Evolutionary conservation across 2,329 filamentous ascomycete species (phyloP).

Genomic region (Cladophialophora exuberans): DNA sequence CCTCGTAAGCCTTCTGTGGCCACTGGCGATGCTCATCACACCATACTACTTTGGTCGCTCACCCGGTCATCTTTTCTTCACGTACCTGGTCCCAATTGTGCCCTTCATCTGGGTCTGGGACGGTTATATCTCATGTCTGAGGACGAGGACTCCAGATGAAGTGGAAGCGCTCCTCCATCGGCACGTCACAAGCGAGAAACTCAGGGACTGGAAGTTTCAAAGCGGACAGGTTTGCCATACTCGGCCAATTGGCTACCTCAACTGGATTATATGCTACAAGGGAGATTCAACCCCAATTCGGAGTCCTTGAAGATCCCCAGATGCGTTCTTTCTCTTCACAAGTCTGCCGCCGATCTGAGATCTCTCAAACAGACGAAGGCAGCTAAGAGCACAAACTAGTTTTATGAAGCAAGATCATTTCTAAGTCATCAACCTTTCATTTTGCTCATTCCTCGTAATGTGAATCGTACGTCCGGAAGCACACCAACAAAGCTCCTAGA

Average conservation of each 20-base stretch:
- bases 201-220: slow-evolving; percentile 31
- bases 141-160: slow-evolving; percentile 69
- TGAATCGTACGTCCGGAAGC: background rate
- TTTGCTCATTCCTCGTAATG: no score
- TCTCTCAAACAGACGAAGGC: background rate
- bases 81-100: slow-evolving; percentile 67
- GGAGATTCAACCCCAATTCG: slow-evolving; percentile 13
- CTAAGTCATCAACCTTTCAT: no score
- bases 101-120: slow-evolving; percentile 71
- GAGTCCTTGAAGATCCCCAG: no score
- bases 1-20: slow-evolving; percentile 53
- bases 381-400: no score
- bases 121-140: slow-evolving; percentile 67
- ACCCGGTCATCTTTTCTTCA: slow-evolving; percentile 63
- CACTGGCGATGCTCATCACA: slow-evolving; percentile 38
- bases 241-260: slow-evolving; percentile 31
- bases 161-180: slow-evolving; percentile 60
- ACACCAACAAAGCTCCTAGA: background rate
- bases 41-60: slow-evolving; percentile 50
- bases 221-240: slow-evolving; percentile 34
- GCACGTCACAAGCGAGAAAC: slow-evolving; percentile 25
- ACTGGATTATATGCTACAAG: slow-evolving; percentile 35
- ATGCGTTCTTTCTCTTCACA: background rate
- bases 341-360: background rate
- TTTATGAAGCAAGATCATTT: no score